phyloP scores from a whole-genome alignment of 306 rosid species.

The Trifolium pratense region DNA sequence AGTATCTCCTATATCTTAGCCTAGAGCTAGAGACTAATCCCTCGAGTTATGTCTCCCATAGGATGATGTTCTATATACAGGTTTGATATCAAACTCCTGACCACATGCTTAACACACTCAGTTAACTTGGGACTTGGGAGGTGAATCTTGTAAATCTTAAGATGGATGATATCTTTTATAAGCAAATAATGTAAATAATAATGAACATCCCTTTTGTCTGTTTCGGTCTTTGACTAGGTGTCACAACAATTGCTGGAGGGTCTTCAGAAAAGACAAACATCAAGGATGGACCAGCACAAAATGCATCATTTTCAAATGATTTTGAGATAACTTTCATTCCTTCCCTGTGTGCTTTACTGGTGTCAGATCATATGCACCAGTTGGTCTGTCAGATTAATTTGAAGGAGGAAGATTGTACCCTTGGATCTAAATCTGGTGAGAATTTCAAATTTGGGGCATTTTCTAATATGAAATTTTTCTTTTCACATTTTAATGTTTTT shows the following conservation, averaged over 20 bases:
- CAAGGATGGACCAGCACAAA: conserved; percentile 68
- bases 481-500: conserved; percentile 29
- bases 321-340: conserved; percentile 64
- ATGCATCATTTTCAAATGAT: conserved; percentile 60
- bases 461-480: conserved; percentile 6
- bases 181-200: conserved; percentile 27
- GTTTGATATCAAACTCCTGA: background rate
- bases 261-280: conserved; percentile 44
- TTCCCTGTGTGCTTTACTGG: conserved; percentile 56
- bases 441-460: conserved; percentile 32
- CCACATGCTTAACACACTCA: background rate
- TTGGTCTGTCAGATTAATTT: conserved; percentile 64
- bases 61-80: background rate
- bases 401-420: conserved; percentile 65
- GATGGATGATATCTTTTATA: conserved; percentile 7
- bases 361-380: conserved; percentile 61
- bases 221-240: conserved; percentile 54
- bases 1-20: background rate
- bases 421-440: conserved; percentile 57
- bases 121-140: background rate
- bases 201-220: conserved; percentile 27
- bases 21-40: background rate
- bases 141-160: conserved; percentile 15
- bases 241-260: conserved; percentile 77
- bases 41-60: background rate